These are phyloP conservation scores for Onygena corvina DNA, from an alignment of 2,329 filamentous ascomycete genomes.

Conservation along the genomic window DNA sequence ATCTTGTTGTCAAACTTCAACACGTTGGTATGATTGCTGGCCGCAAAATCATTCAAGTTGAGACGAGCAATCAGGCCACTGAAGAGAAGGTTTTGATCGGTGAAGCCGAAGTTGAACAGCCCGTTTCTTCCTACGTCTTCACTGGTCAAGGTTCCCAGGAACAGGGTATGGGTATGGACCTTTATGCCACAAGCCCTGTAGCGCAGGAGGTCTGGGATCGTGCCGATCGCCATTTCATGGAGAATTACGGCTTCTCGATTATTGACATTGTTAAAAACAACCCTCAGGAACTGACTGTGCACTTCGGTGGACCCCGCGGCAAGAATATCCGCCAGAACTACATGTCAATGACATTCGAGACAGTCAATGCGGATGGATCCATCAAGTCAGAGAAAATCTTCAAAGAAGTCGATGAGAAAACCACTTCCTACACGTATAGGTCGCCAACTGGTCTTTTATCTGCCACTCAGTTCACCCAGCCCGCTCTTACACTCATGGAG, in stretches of 20 bases:
- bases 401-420: conserved; percentile 89
- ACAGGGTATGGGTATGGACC: conserved; percentile 99
- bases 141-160: conserved; percentile 97
- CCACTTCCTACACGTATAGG: conserved; percentile 90
- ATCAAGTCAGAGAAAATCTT: conserved; percentile 99
- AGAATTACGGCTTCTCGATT: conserved; percentile 97
- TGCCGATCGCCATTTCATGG: conserved; percentile 93
- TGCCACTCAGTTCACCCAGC: conserved; percentile 96
- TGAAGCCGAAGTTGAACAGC: conserved; percentile 95
- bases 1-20: conserved; percentile 86
- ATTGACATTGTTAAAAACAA: conserved; percentile 99
- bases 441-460: conserved; percentile 91
- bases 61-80: conserved; percentile 86
- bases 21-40: conserved; percentile 96
- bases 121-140: conserved; percentile 92
- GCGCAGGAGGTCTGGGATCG: conserved; percentile 97
- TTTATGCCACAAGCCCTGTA: conserved; percentile 85
- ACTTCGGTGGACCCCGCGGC: conserved; percentile 92
- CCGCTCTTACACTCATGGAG: conserved; percentile 95
- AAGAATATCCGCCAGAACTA: conserved; percentile 98
- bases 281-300: conserved; percentile 93
- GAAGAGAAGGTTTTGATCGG: conserved; percentile 93
- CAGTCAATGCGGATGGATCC: conserved; percentile 77
- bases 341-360: conserved; percentile 99
- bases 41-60: conserved; percentile 98